Percentiles rank a stretch among this genome's conserved stretches.
Evolutionary conservation across 495 filamentous ascomycete species (phyloP).

Genomic region (Cercophora scortea): DNA sequence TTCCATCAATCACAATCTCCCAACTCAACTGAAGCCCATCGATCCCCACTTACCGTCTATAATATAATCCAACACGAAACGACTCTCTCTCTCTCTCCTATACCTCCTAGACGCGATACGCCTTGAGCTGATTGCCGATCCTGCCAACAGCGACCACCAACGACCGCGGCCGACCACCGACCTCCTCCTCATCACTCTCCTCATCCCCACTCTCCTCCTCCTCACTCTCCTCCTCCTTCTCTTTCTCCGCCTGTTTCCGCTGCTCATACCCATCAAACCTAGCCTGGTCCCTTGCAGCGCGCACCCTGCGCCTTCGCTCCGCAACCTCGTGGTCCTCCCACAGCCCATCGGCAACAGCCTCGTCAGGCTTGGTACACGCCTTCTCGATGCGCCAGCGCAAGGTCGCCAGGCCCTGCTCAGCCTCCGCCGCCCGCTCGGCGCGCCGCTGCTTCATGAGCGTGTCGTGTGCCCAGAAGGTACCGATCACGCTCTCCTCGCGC

Average conservation of each 20-base stretch:
- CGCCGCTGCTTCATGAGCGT: slow-evolving; percentile 7
- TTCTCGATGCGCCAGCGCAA: slow-evolving; percentile 12
- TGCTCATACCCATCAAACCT: slow-evolving; percentile 4
- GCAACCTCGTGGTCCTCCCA: slow-evolving; percentile 18
- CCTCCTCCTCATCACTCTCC: neutral
- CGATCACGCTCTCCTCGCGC: neutral
- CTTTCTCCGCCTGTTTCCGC: neutral
- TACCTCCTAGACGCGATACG: slow-evolving; percentile 3
- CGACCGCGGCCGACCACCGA: neutral
- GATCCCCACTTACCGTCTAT: neutral
- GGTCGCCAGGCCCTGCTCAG: neutral
- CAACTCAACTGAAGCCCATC: too few species aligned
- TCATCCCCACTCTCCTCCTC: neutral
- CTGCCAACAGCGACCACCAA: slow-evolving; percentile 6
- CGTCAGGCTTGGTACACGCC: slow-evolving; percentile 3
- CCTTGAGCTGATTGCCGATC: slow-evolving; percentile 2
- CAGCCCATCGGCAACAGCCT: slow-evolving; percentile 3
- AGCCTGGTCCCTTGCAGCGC: neutral
- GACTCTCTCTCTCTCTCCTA: neutral
- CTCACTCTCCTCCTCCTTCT: neutral
- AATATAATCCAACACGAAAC: neutral
- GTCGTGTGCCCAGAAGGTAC: slow-evolving; percentile 10
- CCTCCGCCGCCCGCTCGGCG: neutral
- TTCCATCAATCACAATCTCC: too few species aligned
- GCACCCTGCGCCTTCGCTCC: slow-evolving; percentile 4